Evolutionary conservation across 352 stramenopile genomes (phyloP).

Genomic region (Phytophthora fragariae): DNA sequence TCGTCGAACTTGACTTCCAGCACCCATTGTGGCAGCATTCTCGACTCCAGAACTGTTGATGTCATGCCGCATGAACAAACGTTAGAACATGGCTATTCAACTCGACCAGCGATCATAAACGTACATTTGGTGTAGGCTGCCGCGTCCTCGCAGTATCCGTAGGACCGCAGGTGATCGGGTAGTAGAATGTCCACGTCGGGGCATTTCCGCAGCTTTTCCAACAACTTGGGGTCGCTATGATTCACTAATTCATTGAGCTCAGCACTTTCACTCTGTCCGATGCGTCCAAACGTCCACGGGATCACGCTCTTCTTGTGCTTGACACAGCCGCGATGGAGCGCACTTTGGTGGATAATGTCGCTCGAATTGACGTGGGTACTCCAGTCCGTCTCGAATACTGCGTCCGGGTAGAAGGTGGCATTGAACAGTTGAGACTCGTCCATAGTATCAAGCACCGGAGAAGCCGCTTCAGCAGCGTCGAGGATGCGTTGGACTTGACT

Average conservation of each 20-base stretch:
- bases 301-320: conserved; percentile 52
- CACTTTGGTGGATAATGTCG: conserved; percentile 51
- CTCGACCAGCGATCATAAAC: background rate
- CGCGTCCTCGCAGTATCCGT: conserved; percentile 73
- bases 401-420: conserved; percentile 49
- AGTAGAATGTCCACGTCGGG: conserved; percentile 64
- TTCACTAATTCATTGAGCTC: conserved; percentile 34
- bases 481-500: conserved; percentile 23
- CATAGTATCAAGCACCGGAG: conserved; percentile 15
- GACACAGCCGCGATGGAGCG: conserved; percentile 50
- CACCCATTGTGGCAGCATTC: conserved; percentile 53
- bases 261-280: conserved; percentile 13
- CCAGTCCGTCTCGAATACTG: conserved; percentile 44
- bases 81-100: background rate
- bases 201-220: conserved; percentile 57
- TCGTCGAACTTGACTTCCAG: conserved; percentile 42
- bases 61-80: background rate
- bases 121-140: conserved; percentile 68
- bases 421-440: conserved; percentile 22
- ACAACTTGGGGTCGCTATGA: conserved; percentile 40
- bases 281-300: conserved; percentile 53
- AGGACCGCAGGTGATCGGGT: conserved; percentile 39
- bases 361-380: conserved; percentile 25
- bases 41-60: conserved; percentile 41
- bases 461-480: conserved; percentile 24